Conservation (phyloP, 176 grass and related monocot species). For the Themeda triandra region DNA sequence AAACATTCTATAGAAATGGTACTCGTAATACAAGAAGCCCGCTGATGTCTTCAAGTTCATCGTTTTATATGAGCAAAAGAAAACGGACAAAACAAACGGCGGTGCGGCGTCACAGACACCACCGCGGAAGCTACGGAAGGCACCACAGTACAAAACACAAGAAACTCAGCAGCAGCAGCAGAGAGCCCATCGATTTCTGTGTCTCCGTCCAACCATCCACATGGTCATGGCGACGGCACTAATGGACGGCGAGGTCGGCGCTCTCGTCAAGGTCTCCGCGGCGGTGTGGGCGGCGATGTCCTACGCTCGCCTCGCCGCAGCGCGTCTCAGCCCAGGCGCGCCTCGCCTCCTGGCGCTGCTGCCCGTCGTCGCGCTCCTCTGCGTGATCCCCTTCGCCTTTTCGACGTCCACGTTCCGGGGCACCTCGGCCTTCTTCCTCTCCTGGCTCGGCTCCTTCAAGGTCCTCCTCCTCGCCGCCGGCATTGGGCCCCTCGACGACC, state of each 20-base stretch:
- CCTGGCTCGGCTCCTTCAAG: slow-evolving; percentile 61
- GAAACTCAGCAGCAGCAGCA: not conserved
- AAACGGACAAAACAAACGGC: not conserved
- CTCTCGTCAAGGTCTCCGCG: slow-evolving; percentile 20
- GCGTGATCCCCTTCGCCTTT: slow-evolving; percentile 37
- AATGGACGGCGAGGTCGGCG: slow-evolving; percentile 31
- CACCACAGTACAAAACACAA: not conserved
- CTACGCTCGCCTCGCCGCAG: slow-evolving; percentile 46
- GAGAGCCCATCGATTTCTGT: not conserved
- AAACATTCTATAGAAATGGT: too few relatives aligned
- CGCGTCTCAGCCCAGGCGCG: slow-evolving; percentile 23
- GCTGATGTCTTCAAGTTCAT: not conserved
- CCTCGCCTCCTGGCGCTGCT: slow-evolving; percentile 40
- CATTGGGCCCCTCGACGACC: slow-evolving; percentile 45
- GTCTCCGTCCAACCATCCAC: not conserved
- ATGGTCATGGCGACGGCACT: not conserved
- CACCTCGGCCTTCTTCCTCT: slow-evolving; percentile 46
- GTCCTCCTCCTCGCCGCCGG: slow-evolving; percentile 60
- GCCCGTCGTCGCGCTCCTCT: slow-evolving; percentile 48
- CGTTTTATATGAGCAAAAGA: not conserved
- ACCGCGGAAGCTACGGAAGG: too few relatives aligned
- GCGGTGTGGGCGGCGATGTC: slow-evolving; percentile 14
- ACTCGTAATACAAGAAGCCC: not conserved
- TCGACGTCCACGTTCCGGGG: slow-evolving; percentile 49
- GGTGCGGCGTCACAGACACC: not conserved